Evolutionary conservation across 2,329 filamentous ascomycete species (phyloP).

Genomic region (Penicillium paneum): DNA sequence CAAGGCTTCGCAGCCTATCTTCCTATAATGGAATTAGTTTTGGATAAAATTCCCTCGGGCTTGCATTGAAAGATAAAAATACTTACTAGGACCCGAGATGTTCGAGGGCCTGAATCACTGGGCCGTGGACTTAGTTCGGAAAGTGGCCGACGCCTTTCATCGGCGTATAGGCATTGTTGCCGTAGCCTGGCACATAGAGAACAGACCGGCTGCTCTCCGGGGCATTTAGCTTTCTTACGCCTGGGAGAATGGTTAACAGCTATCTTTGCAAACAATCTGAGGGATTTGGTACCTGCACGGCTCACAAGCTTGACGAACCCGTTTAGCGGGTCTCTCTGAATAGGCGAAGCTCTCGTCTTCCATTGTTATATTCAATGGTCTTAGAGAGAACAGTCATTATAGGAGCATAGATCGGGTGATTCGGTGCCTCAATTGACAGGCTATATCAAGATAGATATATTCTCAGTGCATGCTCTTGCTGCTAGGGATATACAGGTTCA

Average conservation of each 20-base stretch:
- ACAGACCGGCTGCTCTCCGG: slow-evolving; percentile 50
- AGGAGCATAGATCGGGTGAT: neutral
- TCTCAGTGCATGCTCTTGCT: neutral
- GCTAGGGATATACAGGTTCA: neutral
- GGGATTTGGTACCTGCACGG: slow-evolving; percentile 36
- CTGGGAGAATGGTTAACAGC: slow-evolving; percentile 29
- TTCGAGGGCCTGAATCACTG: slow-evolving; percentile 8
- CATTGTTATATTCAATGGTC: slow-evolving; percentile 1
- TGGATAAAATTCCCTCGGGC: neutral
- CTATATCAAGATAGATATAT: neutral
- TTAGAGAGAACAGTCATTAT: neutral
- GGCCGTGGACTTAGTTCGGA: slow-evolving; percentile 15
- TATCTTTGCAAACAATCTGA: neutral
- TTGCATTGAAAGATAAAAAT: neutral
- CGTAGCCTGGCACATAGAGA: slow-evolving; percentile 50
- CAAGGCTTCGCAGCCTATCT: slow-evolving; percentile 33
- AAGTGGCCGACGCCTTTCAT: slow-evolving; percentile 26
- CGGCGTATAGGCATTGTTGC: slow-evolving; percentile 48
- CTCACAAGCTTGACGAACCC: slow-evolving; percentile 43
- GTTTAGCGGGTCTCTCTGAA: slow-evolving; percentile 31
- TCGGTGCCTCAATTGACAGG: neutral
- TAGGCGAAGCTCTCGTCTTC: slow-evolving; percentile 15
- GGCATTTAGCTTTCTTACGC: slow-evolving; percentile 53
- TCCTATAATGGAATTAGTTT: slow-evolving; percentile 19
- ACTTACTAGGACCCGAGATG: slow-evolving; percentile 23